Conservation (phyloP, 306 rosid species). For the Gillenia trifoliata region DNA sequence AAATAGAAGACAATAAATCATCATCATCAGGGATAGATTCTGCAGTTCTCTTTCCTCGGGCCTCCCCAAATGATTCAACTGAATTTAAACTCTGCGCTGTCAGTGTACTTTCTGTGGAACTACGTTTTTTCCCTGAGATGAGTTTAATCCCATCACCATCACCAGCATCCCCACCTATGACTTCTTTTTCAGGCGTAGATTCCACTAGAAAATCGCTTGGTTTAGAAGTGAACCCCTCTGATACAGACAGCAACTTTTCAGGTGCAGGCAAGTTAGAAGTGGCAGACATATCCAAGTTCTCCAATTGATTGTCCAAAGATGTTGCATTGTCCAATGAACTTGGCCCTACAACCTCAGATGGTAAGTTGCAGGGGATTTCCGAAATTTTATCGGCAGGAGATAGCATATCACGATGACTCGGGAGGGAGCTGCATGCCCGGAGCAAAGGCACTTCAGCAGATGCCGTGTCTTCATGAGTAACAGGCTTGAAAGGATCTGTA, state of each 20-base stretch:
- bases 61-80: constrained; percentile 57
- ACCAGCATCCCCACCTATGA: constrained; percentile 29
- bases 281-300: constrained; percentile 37
- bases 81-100: constrained; percentile 69
- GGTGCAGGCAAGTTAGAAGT: constrained; percentile 61
- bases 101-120: constrained; percentile 75
- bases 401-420: constrained; percentile 26
- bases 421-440: constrained; percentile 56
- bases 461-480: constrained; percentile 28
- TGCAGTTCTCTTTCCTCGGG: constrained; percentile 49
- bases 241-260: constrained; percentile 65
- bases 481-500: constrained; percentile 29
- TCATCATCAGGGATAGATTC: constrained; percentile 89
- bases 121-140: constrained; percentile 73
- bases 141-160: constrained; percentile 33
- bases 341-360: constrained; percentile 9
- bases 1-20: constrained; percentile 91
- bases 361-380: constrained; percentile 3
- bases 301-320: constrained; percentile 28
- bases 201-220: constrained; percentile 47
- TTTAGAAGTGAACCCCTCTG: constrained; percentile 38
- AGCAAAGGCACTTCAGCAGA: constrained; percentile 39
- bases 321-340: constrained; percentile 26
- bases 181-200: constrained; percentile 58
- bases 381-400: constrained; percentile 47